These are phyloP conservation scores for Panellus pusillus DNA, from an alignment of 768 basidiomycete genomes.

Conservation along the genomic window DNA sequence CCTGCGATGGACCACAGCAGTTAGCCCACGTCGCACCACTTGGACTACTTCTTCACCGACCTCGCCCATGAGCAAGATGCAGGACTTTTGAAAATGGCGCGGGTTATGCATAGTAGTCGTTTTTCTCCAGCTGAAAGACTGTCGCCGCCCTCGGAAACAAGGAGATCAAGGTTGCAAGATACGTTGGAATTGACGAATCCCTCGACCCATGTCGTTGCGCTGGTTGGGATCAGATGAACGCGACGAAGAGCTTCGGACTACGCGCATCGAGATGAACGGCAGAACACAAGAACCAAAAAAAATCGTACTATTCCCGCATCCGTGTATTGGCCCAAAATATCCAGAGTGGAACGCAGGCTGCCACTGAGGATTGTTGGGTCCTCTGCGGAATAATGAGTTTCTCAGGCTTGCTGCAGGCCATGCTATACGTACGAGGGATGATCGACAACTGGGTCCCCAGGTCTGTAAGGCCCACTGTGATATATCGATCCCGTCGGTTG, in stretches of 20 bases:
- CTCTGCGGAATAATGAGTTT: no score
- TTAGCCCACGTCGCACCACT: slow-evolving; percentile 53
- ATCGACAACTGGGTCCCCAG: slow-evolving; percentile 68
- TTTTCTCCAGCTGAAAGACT: slow-evolving; percentile 88
- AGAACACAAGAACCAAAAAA: no score
- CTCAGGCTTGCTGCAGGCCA: no score
- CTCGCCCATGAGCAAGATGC: slow-evolving; percentile 83
- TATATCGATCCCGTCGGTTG: slow-evolving; percentile 68
- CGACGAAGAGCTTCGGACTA: slow-evolving; percentile 82
- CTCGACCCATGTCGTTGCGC: slow-evolving; percentile 38
- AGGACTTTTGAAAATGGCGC: slow-evolving; percentile 77
- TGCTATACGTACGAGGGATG: slow-evolving; percentile 57
- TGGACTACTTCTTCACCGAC: slow-evolving; percentile 33
- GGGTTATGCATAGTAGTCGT: slow-evolving; percentile 84
- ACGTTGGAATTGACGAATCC: slow-evolving; percentile 67
- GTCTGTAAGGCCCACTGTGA: slow-evolving; percentile 66
- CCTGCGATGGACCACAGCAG: background rate
- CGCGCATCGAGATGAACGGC: background rate
- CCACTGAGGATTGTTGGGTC: slow-evolving; percentile 85
- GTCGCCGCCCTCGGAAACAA: slow-evolving; percentile 81
- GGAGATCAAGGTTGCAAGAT: slow-evolving; percentile 72
- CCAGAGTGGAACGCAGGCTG: slow-evolving; percentile 74
- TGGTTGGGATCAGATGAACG: slow-evolving; percentile 72
- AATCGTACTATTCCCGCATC: slow-evolving; percentile 73
- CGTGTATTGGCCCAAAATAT: slow-evolving; percentile 83